phyloP scores from a whole-genome alignment of 1,284 basidiomycete genomes.

The Cutaneotrichosporon sp. region DNA sequence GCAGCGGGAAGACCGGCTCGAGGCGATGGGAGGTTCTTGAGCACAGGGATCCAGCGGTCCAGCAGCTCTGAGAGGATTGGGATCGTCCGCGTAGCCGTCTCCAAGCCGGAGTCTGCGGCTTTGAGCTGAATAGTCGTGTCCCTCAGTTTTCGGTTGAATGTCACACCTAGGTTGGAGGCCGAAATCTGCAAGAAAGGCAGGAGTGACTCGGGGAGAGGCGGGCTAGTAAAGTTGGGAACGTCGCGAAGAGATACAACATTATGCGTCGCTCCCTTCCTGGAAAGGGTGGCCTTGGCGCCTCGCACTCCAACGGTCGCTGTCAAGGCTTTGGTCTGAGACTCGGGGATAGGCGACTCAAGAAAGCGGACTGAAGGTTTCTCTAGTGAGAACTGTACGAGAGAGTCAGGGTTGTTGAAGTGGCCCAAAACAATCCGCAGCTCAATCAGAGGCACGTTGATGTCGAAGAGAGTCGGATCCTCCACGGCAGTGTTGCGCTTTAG shows the following conservation, averaged over 20 bases:
- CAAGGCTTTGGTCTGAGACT: background rate
- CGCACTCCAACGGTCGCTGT: constrained; percentile 1
- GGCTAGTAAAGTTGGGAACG: constrained; percentile 4
- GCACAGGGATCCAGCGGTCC: constrained; percentile 14
- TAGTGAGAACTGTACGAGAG: background rate
- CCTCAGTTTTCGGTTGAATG: background rate
- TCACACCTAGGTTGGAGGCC: background rate
- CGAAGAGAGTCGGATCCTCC: constrained; percentile 6
- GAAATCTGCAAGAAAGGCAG: constrained; percentile 5
- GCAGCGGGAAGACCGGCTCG: background rate
- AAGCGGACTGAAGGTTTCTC: constrained; percentile 1
- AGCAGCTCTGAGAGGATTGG: constrained; percentile 14
- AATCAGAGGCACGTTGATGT: constrained; percentile 7
- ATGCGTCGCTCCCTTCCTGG: background rate
- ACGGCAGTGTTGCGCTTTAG: constrained; percentile 1
- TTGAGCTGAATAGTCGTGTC: constrained; percentile 11
- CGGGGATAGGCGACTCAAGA: constrained; percentile 4
- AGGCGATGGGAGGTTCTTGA: constrained; percentile 2
- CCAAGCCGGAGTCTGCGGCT: constrained; percentile 2
- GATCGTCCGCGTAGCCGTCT: constrained; percentile 19
- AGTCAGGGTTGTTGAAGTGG: constrained; percentile 6
- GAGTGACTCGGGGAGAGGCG: background rate
- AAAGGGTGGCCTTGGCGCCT: background rate
- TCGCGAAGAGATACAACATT: constrained; percentile 9
- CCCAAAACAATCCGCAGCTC: constrained; percentile 11